These are phyloP conservation scores for Tetracladium setigerum DNA, from an alignment of 495 filamentous ascomycete genomes.

Conservation along the genomic window DNA sequence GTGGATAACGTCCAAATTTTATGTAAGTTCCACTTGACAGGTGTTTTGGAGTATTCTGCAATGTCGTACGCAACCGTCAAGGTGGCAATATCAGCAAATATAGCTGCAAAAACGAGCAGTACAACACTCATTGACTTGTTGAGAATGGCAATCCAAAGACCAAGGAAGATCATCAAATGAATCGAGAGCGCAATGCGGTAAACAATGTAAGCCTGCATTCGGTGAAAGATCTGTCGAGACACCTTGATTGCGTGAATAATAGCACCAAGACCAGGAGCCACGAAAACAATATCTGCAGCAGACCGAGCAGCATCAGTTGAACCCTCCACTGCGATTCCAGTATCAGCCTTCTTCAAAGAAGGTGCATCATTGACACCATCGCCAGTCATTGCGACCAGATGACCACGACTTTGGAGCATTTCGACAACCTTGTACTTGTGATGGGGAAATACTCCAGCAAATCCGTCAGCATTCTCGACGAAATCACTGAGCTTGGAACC, in stretches of 20 bases:
- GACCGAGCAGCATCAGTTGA: conserved; percentile 88
- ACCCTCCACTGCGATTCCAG: conserved; percentile 90
- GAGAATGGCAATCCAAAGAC: conserved; percentile 81
- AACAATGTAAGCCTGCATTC: conserved; percentile 94
- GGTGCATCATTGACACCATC: conserved; percentile 97
- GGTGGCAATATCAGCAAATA: conserved; percentile 91
- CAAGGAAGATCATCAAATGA: conserved; percentile 83
- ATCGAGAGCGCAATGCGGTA: conserved; percentile 92
- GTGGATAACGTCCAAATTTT: conserved; percentile 90
- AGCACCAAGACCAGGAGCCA: conserved; percentile 81
- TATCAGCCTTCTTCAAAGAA: conserved; percentile 92
- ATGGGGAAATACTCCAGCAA: conserved; percentile 93
- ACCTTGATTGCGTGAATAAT: conserved; percentile 93
- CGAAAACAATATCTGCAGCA: conserved; percentile 90
- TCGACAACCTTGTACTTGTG: conserved; percentile 98
- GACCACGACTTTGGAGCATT: conserved; percentile 93
- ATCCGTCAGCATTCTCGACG: conserved; percentile 91
- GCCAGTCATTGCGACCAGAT: conserved; percentile 96
- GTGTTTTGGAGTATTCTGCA: conserved; percentile 75
- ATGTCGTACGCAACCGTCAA: conserved; percentile 92
- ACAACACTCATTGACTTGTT: conserved; percentile 79
- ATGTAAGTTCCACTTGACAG: conserved; percentile 91
- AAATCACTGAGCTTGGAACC: conserved; percentile 91
- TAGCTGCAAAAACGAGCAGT: conserved; percentile 86
- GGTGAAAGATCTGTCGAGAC: conserved; percentile 92